Conservation (phyloP, 768 basidiomycete species). For the Agaricus bisporus region DNA sequence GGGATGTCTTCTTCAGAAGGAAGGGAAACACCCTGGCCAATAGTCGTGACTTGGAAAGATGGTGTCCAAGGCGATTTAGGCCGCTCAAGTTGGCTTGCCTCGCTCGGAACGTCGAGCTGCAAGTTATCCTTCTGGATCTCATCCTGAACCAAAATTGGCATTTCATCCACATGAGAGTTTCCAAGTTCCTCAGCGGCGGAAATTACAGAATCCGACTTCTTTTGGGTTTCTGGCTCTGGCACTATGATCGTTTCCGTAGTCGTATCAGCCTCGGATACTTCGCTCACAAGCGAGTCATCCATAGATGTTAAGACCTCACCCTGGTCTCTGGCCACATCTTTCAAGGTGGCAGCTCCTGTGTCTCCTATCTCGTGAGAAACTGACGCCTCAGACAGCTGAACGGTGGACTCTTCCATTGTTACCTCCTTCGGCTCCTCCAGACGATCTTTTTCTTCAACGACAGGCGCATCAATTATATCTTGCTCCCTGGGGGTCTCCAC, state of each 20-base stretch:
- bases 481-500: background rate
- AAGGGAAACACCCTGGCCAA: constrained; percentile 20
- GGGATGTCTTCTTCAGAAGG: constrained; percentile 16
- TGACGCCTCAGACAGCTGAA: background rate
- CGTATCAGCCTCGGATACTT: constrained; percentile 4
- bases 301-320: background rate
- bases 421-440: background rate
- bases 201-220: background rate
- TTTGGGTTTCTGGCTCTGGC: background rate
- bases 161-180: background rate
- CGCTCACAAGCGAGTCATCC: background rate
- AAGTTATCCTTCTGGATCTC: background rate
- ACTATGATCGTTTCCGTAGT: constrained; percentile 8
- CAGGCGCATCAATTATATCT: background rate
- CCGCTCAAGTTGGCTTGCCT: constrained; percentile 22
- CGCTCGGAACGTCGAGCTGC: background rate
- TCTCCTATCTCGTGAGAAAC: background rate
- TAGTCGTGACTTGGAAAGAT: constrained; percentile 45
- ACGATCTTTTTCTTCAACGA: background rate
- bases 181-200: background rate
- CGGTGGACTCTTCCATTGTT: background rate
- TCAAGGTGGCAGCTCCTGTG: background rate
- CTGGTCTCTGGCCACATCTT: background rate
- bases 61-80: constrained; percentile 48
- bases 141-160: background rate